Percentiles rank a stretch among this genome's conserved stretches.
phyloP scores from a whole-genome alignment of 192 early-diverging fungal species.

The Mortierella claussenii region DNA sequence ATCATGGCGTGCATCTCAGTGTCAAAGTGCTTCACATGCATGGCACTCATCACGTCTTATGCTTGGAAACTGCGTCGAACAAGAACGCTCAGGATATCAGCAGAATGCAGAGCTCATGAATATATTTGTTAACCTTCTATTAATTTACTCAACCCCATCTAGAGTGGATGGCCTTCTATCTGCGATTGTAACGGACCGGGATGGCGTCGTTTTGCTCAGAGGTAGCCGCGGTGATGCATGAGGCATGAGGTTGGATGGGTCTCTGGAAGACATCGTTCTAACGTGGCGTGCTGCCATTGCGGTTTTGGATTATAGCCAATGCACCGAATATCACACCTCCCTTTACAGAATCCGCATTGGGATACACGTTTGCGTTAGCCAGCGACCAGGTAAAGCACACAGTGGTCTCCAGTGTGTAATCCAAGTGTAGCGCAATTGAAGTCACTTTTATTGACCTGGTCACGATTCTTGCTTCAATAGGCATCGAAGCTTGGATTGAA shows the following conservation, averaged over 20 bases:
- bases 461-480: no score
- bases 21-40: background rate
- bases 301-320: slow-evolving; percentile 31
- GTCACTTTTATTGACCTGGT: no score
- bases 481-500: slow-evolving; percentile 72
- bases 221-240: slow-evolving; percentile 31
- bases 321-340: slow-evolving; percentile 53
- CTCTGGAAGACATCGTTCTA: slow-evolving; percentile 8
- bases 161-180: slow-evolving; percentile 60
- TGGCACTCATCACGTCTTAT: no score
- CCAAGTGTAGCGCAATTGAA: no score
- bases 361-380: slow-evolving; percentile 68
- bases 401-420: no score
- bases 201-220: slow-evolving; percentile 69
- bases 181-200: slow-evolving; percentile 68
- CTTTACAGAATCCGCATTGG: slow-evolving; percentile 62
- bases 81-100: no score
- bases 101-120: no score
- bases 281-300: background rate
- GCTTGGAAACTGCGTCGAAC: no score
- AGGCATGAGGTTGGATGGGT: background rate
- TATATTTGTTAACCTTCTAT: no score
- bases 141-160: no score
- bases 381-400: slow-evolving; percentile 70
- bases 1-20: no score